These are phyloP conservation scores for Sutorius eximius DNA, from an alignment of 1,284 basidiomycete genomes.

Conservation along the genomic window DNA sequence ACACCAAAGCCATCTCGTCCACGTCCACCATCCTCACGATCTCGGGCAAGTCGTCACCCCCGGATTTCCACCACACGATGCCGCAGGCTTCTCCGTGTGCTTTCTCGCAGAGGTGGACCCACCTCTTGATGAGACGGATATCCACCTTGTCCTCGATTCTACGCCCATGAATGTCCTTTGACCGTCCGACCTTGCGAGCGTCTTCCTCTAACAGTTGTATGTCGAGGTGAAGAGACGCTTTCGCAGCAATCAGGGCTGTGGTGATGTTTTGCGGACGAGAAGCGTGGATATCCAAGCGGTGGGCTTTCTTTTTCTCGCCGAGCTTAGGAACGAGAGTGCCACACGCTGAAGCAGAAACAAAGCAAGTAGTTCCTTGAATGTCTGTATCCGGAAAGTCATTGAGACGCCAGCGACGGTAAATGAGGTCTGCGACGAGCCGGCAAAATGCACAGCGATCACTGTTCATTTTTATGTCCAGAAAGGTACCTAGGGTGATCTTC, in stretches of 20 bases:
- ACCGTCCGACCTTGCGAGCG: conserved; percentile 8
- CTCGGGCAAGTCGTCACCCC: conserved; percentile 3
- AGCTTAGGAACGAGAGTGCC: conserved; percentile 4
- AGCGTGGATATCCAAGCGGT: conserved; percentile 17
- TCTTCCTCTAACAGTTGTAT: conserved; percentile 23
- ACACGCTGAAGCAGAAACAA: conserved; percentile 3
- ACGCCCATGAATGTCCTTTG: conserved; percentile 23
- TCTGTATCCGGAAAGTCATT: conserved; percentile 9
- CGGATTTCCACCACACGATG: conserved; percentile 7
- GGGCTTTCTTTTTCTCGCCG: conserved; percentile 11
- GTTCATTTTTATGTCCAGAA: conserved; percentile 15
- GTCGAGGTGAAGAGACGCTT: conserved; percentile 6
- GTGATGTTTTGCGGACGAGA: conserved; percentile 11
- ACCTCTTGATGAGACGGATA: conserved; percentile 3
- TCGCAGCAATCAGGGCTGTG: not conserved
- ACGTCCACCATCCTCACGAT: conserved; percentile 13
- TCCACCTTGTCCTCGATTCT: conserved; percentile 16
- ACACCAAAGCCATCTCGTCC: conserved; percentile 3
- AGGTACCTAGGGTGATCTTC: conserved; percentile 8
- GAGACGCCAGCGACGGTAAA: conserved; percentile 19
- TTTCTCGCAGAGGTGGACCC: conserved; percentile 7
- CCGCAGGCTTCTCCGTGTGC: conserved; percentile 5
- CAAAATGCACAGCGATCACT: conserved; percentile 16
- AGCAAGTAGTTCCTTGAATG: conserved; percentile 3
- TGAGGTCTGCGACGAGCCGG: conserved; percentile 8